These are phyloP conservation scores for Wallacemonas sp. DNA, from an alignment of 208 protist genomes.

Conservation along the genomic window DNA sequence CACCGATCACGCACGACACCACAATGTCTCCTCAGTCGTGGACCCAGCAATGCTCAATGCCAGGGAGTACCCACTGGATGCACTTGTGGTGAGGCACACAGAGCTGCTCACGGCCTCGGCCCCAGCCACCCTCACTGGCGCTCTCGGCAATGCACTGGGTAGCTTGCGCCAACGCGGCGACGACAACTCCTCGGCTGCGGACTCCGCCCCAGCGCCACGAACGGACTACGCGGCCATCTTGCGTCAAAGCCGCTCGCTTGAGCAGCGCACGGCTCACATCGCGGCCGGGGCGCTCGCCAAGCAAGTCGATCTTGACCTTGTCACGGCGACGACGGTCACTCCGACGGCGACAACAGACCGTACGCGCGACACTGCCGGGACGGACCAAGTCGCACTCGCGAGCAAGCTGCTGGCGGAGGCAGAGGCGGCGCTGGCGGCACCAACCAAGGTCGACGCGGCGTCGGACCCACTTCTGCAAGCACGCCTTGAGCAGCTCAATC, in stretches of 20 bases:
- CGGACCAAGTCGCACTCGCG: background rate
- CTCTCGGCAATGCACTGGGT: slow-evolving; percentile 21
- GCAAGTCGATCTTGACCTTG: slow-evolving; percentile 13
- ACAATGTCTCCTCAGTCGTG: background rate
- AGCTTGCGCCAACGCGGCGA: background rate
- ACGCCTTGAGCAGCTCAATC: background rate
- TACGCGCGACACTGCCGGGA: background rate
- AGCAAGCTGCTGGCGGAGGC: slow-evolving; percentile 25
- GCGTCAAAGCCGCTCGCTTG: slow-evolving; percentile 1
- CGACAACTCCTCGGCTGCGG: background rate
- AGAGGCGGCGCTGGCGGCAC: slow-evolving; percentile 16
- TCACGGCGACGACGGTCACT: background rate
- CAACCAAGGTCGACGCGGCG: slow-evolving; percentile 13
- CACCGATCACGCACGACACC: slow-evolving; percentile 1
- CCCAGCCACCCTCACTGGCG: slow-evolving; percentile 19
- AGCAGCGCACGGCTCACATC: slow-evolving; percentile 6
- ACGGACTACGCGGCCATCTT: slow-evolving; percentile 13
- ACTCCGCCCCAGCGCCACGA: background rate
- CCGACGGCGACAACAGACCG: background rate
- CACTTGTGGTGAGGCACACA: slow-evolving; percentile 43
- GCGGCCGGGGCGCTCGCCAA: slow-evolving; percentile 15
- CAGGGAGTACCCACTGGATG: slow-evolving; percentile 34
- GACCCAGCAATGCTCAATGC: background rate
- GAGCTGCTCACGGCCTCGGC: slow-evolving; percentile 26
- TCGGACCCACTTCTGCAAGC: slow-evolving; percentile 12